Evolutionary conservation across 805 yeast genomes (phyloP), one percentile per base, ranked within the genome.

Genomic region (Barnettozyma populi): DNA sequence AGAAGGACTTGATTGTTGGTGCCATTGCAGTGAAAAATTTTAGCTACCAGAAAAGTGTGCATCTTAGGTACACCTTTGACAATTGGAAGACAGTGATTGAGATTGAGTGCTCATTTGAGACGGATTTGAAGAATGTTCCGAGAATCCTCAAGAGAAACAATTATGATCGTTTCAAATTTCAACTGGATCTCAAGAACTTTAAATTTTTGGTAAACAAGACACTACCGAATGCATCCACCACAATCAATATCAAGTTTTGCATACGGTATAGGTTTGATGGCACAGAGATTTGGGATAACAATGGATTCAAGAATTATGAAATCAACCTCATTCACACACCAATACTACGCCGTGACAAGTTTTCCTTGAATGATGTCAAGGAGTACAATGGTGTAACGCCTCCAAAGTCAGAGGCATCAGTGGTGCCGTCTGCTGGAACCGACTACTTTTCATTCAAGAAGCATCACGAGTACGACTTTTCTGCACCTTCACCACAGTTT

Each of bases 241-340:
- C 49, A 5, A 53, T 54, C 1, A 51, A 49, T 16, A 57, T 76
- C 53, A 66, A 70, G 39, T 67, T 86, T 55, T 86, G 95, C 57
- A 73, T 59, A 2, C 49, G 63, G 25, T 60, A 55, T 35, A 49
- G 59, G 13, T 57, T 61, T 41, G 66, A 79, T 18, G 63, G 67
- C 38, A 73, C 74, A 14, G 90, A 82, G 54, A 75, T 62, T 59
- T 88, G 96, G 96, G 96, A 88, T 63, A 88, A 86, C 67, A 89
- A 88, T 65, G 52, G 66, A 35, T 60, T 61, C 44, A 62, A 66
- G 40, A 88, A 88, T 66, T 88, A 84, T 64, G 72, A 69, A 38
- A 65, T 88, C 16, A 43, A 7, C 18, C n/a, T 47, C 19, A 39
- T 24, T 10, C 43, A 43, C 37, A 40, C 16, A 27, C 46, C 44